Base-by-base conservation (phyloP, 2,329 filamentous ascomycete genomes). In the Colletotrichum karsti region DNA sequence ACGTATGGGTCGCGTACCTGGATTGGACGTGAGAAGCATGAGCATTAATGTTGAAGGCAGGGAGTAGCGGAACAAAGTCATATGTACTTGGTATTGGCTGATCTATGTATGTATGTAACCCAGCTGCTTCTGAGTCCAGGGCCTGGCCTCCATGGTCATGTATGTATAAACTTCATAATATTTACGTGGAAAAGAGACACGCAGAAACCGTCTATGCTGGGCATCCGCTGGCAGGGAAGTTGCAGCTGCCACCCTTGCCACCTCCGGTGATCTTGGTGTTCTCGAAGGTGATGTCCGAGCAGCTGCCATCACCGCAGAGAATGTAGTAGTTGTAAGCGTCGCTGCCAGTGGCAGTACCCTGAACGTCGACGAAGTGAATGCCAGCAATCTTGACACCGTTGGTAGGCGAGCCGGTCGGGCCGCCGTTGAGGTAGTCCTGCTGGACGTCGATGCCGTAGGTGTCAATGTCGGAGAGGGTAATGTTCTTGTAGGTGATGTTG, bases 401-500 rank as follows among this genome's bases (percentile, higher is more conserved):
- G 60, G 65, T 68, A 39, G 65, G 65, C 13, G 4, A 4, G 46
- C 65, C 60, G 33, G 65, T 68, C 13, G 65, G 65, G 60, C 65
- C 65, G 6, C 65, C 65, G 46, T 68, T 68, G 46, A 68, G 65
- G 65, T 68, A 68, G 53, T 68, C 65, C 65, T 68, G 65, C 60
- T 68, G 65, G 53, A 68, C 20, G 12, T 68, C 65, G 24, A 68
- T 65, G 26, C 60, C 65, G 65, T 68, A 68, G 22, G 37, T 64
- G 46, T 46, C 46, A 10, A 68, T 64, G 37, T 48, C 54, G 39
- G 53, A 39, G 15, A 68, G 65, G 15, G 60, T 77, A 18, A 85
- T 69, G 58, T 69, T 63, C 46, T 76, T 73, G 61, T 75, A 84
- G 0, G 81, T 84, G 22, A 84, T 79, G 65, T 84, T 84, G 3